phyloP scores from a whole-genome alignment of 768 basidiomycete genomes.

The Mycena pura region DNA sequence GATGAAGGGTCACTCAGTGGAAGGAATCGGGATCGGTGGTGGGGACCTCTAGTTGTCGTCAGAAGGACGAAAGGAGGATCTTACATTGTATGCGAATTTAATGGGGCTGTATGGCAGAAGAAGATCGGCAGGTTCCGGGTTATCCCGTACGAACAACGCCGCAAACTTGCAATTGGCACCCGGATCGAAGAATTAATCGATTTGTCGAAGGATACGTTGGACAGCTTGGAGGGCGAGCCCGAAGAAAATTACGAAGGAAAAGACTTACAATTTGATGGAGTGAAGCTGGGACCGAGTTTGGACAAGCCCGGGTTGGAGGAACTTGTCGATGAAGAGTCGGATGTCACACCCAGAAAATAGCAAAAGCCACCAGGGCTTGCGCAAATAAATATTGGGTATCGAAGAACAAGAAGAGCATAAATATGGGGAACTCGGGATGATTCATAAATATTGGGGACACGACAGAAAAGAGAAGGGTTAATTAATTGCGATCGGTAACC shows the following conservation, averaged over 20 bases:
- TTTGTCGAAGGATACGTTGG: background rate
- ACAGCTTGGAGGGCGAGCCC: background rate
- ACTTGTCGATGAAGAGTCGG: background rate
- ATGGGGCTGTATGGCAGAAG: constrained; percentile 15
- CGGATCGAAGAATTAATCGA: constrained; percentile 15
- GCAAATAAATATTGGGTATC: too few relatives aligned
- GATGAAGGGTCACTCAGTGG: constrained; percentile 29
- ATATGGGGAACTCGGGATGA: too few relatives aligned
- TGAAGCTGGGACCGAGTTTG: background rate
- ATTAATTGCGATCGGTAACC: too few relatives aligned
- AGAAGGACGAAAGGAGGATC: constrained; percentile 18
- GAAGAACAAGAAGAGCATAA: too few relatives aligned
- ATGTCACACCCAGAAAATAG: too few relatives aligned
- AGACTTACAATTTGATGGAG: constrained; percentile 5
- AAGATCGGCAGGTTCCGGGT: constrained; percentile 16
- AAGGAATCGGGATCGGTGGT: constrained; percentile 28
- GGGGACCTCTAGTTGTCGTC: constrained; percentile 33
- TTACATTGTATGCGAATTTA: constrained; percentile 19
- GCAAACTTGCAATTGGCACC: background rate
- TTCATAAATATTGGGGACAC: too few relatives aligned
- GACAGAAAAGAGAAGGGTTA: too few relatives aligned
- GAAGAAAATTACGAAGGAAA: background rate
- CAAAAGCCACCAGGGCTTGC: too few relatives aligned
- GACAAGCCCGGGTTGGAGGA: too few relatives aligned
- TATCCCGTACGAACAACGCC: constrained; percentile 8